Percentiles rank a stretch among this genome's conserved stretches.
Evolutionary conservation across 2,329 filamentous ascomycete species (phyloP).

Genomic region (Plenodomus lindquistii): DNA sequence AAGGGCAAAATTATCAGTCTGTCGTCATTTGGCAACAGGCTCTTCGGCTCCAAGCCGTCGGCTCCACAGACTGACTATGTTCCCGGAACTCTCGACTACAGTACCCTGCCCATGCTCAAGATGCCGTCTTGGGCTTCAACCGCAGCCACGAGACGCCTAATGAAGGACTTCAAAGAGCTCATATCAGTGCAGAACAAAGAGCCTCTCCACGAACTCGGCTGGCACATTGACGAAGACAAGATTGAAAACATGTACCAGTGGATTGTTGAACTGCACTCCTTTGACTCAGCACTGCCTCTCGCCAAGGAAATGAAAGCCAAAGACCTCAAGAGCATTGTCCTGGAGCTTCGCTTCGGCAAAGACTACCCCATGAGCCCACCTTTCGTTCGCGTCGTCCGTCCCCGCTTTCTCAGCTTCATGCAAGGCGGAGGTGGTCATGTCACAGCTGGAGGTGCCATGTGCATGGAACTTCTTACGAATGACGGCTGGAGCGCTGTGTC

Average conservation of each 20-base stretch:
- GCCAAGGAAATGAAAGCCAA: conserved; percentile 72
- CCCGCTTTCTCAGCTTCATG: conserved; percentile 73
- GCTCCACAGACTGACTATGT: conserved; percentile 61
- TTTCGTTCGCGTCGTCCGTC: conserved; percentile 80
- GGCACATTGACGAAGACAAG: conserved; percentile 73
- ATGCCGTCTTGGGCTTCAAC: conserved; percentile 67
- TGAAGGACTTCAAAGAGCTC: conserved; percentile 66
- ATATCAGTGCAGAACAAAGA: conserved; percentile 66
- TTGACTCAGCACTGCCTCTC: conserved; percentile 69
- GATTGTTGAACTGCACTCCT: conserved; percentile 88
- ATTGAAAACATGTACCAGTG: conserved; percentile 83
- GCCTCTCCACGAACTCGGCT: conserved; percentile 71
- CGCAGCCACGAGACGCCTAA: conserved; percentile 64
- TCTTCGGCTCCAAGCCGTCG: conserved; percentile 26
- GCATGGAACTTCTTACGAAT: conserved; percentile 80
- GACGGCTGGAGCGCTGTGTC: conserved; percentile 77
- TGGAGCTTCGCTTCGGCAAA: conserved; percentile 80
- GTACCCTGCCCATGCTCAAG: conserved; percentile 65
- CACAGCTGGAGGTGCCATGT: conserved; percentile 80
- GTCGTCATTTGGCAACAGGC: conserved; percentile 19
- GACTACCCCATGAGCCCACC: conserved; percentile 79
- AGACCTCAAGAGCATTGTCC: conserved; percentile 68
- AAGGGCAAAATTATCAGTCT: conserved; percentile 30
- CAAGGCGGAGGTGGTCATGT: conserved; percentile 83
- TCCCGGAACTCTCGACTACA: conserved; percentile 67